A percentile compares a stretch with the other conserved stretches of the same genome.
Evolutionary conservation across 2,329 filamentous ascomycete species (phyloP).

Genomic region (Cephalotrichum gorgonifer): DNA sequence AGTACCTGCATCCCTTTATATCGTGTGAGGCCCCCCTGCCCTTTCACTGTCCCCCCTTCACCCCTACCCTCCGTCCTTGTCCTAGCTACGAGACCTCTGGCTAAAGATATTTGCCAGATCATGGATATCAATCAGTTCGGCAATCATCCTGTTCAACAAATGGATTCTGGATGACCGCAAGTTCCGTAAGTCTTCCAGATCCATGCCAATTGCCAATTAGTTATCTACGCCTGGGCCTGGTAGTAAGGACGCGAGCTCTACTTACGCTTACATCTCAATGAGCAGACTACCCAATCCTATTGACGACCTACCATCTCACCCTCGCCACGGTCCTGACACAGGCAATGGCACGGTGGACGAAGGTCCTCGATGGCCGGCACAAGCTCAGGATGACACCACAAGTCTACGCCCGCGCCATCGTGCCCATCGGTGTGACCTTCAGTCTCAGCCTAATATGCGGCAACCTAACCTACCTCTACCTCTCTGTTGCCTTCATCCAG

Average conservation of each 20-base stretch:
- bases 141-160: constrained; percentile 99
- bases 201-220: no score
- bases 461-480: constrained; percentile 90
- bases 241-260: no score
- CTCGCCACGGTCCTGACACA: constrained; percentile 96
- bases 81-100: not conserved
- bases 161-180: constrained; percentile 81
- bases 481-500: constrained; percentile 95
- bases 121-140: constrained; percentile 89
- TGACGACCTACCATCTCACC: constrained; percentile 91
- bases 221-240: not conserved
- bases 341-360: constrained; percentile 80
- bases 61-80: not conserved
- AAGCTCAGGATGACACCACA: constrained; percentile 94
- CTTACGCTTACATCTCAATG: not conserved
- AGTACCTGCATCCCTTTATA: constrained; percentile 79
- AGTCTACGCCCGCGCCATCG: constrained; percentile 85
- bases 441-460: constrained; percentile 92
- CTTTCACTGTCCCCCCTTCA: not conserved
- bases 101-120: constrained; percentile 3
- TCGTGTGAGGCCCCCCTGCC: constrained; percentile 41
- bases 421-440: constrained; percentile 94
- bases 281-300: constrained; percentile 63
- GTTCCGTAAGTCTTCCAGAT: constrained; percentile 42
- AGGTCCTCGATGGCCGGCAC: constrained; percentile 84